A percentile compares a stretch with the other conserved stretches of the same genome.
These are phyloP conservation scores for Athelia sp. DNA, from an alignment of 1,284 basidiomycete species.

Conservation along the genomic window DNA sequence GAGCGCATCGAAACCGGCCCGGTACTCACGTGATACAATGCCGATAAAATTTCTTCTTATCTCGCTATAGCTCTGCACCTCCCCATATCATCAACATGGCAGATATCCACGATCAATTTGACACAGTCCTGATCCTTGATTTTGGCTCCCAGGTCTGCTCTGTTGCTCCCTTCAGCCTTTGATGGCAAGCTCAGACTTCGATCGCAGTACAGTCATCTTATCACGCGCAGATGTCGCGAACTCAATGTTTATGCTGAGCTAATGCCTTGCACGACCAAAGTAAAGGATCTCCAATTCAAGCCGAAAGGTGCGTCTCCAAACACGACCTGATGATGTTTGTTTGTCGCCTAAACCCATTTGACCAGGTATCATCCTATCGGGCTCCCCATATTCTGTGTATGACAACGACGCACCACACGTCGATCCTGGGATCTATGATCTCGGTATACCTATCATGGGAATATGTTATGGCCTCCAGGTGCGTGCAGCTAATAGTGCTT, in stretches of 20 bases:
- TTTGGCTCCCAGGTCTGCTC: constrained; percentile 89
- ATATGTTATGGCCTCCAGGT: constrained; percentile 99
- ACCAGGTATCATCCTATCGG: constrained; percentile 93
- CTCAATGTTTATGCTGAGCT: constrained; percentile 98
- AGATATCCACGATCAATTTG: constrained; percentile 93
- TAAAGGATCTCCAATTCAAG: constrained; percentile 88
- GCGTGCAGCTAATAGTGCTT: constrained; percentile 12
- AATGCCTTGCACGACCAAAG: constrained; percentile 93
- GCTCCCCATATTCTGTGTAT: constrained; percentile 98
- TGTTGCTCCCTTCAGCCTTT: constrained; percentile 2
- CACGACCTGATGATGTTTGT: not conserved
- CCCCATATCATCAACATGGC: constrained; percentile 44
- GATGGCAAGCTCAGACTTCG: constrained; percentile 7
- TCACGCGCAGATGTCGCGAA: constrained; percentile 97
- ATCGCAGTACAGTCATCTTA: constrained; percentile 91
- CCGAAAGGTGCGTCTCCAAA: constrained; percentile 90
- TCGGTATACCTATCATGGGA: constrained; percentile 90
- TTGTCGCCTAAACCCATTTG: not conserved
- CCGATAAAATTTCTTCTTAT: too few species aligned
- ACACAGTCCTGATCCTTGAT: constrained; percentile 95
- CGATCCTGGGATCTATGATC: constrained; percentile 90
- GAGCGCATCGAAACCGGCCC: too few species aligned
- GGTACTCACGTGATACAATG: too few species aligned
- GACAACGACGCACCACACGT: constrained; percentile 91
- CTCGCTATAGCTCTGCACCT: too few species aligned